Conservation (phyloP, 768 basidiomycete genomes). For the Lyophyllum semitale region DNA sequence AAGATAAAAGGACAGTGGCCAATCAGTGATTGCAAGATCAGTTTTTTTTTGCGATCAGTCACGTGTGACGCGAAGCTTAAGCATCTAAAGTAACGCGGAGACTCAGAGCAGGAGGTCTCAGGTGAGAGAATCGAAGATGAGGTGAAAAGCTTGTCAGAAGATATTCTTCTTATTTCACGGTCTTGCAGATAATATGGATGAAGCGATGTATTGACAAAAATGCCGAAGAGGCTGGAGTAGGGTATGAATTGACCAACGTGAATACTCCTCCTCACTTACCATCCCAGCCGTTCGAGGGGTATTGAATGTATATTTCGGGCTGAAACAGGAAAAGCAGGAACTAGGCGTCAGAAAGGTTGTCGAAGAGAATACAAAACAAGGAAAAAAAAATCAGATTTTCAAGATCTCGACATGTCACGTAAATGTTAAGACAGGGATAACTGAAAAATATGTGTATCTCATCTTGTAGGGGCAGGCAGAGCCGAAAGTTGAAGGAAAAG, state of each 20-base stretch:
- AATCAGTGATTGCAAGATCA: neutral
- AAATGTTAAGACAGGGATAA: slow-evolving; percentile 36
- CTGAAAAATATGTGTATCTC: slow-evolving; percentile 32
- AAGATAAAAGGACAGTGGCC: neutral
- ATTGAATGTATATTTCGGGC: neutral
- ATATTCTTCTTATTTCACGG: too few relatives aligned
- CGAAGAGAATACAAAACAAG: neutral
- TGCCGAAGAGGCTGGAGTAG: neutral
- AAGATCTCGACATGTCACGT: slow-evolving; percentile 26
- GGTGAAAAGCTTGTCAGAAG: too few relatives aligned
- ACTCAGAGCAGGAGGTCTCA: too few relatives aligned
- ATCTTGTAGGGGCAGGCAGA: slow-evolving; percentile 16
- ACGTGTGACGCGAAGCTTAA: neutral
- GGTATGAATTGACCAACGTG: neutral
- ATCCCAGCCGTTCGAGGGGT: slow-evolving; percentile 5
- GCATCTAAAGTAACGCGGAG: too few relatives aligned
- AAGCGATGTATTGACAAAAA: neutral
- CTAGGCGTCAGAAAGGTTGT: slow-evolving; percentile 1
- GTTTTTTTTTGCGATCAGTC: neutral
- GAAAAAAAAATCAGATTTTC: slow-evolving; percentile 31
- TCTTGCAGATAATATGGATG: neutral
- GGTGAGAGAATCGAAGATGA: too few relatives aligned
- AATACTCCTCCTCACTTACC: slow-evolving; percentile 13
- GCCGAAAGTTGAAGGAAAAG: neutral
- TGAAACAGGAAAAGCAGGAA: neutral